These are phyloP conservation scores for Fusarium globosum DNA, from an alignment of 2,329 filamentous ascomycete genomes.

Conservation along the genomic window DNA sequence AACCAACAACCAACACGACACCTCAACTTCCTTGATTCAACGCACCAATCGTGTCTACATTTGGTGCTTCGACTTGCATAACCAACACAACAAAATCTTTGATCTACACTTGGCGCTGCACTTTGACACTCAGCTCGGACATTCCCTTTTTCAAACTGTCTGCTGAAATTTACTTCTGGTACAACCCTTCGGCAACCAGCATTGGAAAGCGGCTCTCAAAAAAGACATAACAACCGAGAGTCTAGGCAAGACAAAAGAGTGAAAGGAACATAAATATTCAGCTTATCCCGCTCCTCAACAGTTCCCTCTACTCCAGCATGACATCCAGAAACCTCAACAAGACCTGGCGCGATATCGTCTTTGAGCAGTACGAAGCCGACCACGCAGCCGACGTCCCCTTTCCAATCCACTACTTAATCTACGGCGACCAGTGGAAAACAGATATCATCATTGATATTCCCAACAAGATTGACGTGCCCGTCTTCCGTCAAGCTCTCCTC, in stretches of 20 bases:
- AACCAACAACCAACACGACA: background rate
- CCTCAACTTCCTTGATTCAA: background rate
- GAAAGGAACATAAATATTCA: background rate
- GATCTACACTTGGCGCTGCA: background rate
- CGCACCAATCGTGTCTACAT: accelerated
- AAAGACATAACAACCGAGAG: too few species aligned
- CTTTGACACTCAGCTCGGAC: background rate
- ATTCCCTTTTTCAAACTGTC: background rate
- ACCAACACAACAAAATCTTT: background rate
- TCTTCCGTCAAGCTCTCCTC: slow-evolving; percentile 3
- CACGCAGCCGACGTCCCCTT: slow-evolving; percentile 42
- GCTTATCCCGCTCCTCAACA: background rate
- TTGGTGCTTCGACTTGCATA: accelerated
- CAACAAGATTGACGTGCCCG: background rate
- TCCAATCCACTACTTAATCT: slow-evolving; percentile 40
- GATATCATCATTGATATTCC: slow-evolving; percentile 5
- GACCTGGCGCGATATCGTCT: slow-evolving; percentile 29
- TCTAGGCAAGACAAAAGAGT: accelerated
- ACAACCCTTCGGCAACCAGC: background rate
- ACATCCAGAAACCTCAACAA: slow-evolving; percentile 32
- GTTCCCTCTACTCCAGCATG: background rate
- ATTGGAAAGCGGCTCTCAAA: background rate
- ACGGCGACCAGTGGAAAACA: background rate
- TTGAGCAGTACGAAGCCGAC: slow-evolving; percentile 18
- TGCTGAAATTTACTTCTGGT: background rate